Conservation (phyloP, 257 asterid species). For the Linaria vulgaris region DNA sequence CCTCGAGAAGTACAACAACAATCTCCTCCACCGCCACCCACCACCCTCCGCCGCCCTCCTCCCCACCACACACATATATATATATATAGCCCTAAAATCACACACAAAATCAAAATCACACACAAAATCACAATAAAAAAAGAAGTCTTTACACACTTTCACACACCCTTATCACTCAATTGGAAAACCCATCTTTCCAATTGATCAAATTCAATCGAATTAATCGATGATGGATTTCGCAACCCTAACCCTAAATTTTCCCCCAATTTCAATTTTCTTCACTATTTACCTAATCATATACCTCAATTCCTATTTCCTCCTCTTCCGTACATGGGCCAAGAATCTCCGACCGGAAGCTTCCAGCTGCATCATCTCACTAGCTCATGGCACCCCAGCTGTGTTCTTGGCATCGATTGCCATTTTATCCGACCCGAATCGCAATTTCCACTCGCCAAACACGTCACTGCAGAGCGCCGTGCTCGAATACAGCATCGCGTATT, state of each 20-base stretch:
- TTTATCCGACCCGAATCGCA: conserved; percentile 48
- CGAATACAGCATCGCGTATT: conserved; percentile 88
- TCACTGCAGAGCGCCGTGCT: conserved; percentile 61
- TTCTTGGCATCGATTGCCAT: conserved; percentile 56
- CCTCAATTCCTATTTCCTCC: conserved; percentile 46
- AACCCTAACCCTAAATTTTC: conserved; percentile 16
- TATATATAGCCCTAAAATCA: too few relatives aligned
- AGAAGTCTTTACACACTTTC: too few relatives aligned
- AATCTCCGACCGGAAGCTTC: conserved; percentile 90
- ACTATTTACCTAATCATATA: conserved; percentile 43
- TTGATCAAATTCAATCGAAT: background rate
- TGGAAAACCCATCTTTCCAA: conserved; percentile 19
- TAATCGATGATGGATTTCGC: conserved; percentile 38
- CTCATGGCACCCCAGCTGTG: conserved; percentile 95
- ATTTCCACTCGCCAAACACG: conserved; percentile 67
- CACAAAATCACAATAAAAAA: too few relatives aligned
- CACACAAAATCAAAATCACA: too few relatives aligned
- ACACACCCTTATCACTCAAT: background rate
- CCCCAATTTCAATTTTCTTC: conserved; percentile 41
- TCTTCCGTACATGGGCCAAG: conserved; percentile 61
- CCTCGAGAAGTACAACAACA: too few relatives aligned
- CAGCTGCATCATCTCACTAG: conserved; percentile 78
- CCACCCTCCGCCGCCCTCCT: too few relatives aligned
- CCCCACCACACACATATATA: too few relatives aligned
- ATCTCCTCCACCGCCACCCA: too few relatives aligned